Evolutionary conservation across 2,329 filamentous ascomycete genomes (phyloP).

Genomic region (Talaromyces amestolkiae): DNA sequence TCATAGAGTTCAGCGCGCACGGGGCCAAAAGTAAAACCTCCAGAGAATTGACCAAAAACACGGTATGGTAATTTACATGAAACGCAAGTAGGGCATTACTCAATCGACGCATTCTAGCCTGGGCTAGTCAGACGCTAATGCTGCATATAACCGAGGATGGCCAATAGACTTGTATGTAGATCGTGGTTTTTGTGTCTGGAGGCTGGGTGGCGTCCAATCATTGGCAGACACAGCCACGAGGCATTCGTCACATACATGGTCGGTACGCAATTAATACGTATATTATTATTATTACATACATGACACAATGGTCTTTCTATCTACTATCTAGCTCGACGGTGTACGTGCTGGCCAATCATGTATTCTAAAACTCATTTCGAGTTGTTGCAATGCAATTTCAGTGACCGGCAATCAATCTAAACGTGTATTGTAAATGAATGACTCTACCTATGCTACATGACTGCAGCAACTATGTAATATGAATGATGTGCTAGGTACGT

Average conservation of each 20-base stretch:
- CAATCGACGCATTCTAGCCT: background rate
- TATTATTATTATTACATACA: background rate
- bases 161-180: background rate
- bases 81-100: background rate
- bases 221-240: background rate
- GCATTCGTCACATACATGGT: background rate
- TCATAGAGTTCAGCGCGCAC: constrained; percentile 1
- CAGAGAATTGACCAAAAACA: background rate
- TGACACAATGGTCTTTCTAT: background rate
- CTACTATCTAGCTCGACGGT: background rate
- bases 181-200: background rate
- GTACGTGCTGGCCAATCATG: background rate
- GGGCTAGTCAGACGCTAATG: background rate
- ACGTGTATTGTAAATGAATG: background rate
- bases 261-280: background rate
- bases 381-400: background rate
- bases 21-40: background rate
- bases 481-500: background rate
- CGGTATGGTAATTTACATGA: constrained; percentile 8
- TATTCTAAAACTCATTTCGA: background rate
- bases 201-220: background rate
- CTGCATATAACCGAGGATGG: background rate
- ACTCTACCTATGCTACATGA: background rate
- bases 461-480: background rate
- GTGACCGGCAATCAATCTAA: background rate